These are phyloP conservation scores for Termitomyces sp. DNA, from an alignment of 768 basidiomycete genomes.

Conservation along the genomic window DNA sequence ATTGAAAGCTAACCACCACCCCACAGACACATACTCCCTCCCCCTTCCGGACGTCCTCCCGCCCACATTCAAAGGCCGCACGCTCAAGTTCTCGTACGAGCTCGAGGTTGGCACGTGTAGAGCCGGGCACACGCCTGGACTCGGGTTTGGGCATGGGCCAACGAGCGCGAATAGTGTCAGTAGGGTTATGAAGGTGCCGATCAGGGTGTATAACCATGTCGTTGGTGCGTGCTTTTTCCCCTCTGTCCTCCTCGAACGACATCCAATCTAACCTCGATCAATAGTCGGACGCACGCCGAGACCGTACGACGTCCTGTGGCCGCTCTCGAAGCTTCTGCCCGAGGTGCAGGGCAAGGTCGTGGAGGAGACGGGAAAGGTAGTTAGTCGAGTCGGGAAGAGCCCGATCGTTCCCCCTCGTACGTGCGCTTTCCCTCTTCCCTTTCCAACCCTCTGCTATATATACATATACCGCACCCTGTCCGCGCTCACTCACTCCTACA, in stretches of 20 bases:
- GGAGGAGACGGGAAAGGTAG: constrained; percentile 23
- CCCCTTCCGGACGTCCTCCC: constrained; percentile 77
- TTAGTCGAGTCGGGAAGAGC: constrained; percentile 10
- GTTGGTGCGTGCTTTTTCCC: constrained; percentile 46
- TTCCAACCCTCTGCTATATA: neutral
- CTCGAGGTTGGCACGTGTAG: constrained; percentile 87
- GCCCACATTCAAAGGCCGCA: constrained; percentile 85
- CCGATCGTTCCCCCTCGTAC: constrained; percentile 21
- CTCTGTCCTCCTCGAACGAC: neutral
- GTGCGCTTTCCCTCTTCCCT: neutral
- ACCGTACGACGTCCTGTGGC: constrained; percentile 85
- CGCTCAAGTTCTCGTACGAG: constrained; percentile 84
- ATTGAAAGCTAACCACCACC: no score
- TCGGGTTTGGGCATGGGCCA: constrained; percentile 17
- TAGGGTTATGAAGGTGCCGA: constrained; percentile 86
- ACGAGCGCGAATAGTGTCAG: constrained; percentile 45
- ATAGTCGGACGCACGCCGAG: constrained; percentile 50
- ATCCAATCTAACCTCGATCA: neutral
- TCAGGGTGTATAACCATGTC: constrained; percentile 88
- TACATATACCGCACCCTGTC: no score
- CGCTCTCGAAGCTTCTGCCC: constrained; percentile 43
- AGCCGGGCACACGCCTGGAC: constrained; percentile 44
- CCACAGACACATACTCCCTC: constrained; percentile 75
- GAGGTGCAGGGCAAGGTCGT: constrained; percentile 35
- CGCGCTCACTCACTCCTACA: no score